Conservation (phyloP, 768 basidiomycete genomes). For the Pleurotus djamor region DNA sequence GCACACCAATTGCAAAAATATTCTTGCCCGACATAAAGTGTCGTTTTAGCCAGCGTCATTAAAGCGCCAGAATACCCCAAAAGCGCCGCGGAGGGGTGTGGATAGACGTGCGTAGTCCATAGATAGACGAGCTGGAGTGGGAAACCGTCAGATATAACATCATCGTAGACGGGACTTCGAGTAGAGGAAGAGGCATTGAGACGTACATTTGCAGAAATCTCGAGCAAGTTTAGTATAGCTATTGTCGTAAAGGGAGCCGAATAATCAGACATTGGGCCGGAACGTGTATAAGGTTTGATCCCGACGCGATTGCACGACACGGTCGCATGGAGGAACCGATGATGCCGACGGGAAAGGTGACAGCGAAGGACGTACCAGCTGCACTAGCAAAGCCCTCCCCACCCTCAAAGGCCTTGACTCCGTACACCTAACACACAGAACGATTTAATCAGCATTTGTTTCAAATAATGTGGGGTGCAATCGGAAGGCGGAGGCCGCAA, state of each 20-base stretch:
- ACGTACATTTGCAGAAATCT: constrained; percentile 61
- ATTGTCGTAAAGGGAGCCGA: constrained; percentile 6
- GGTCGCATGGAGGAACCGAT: background rate
- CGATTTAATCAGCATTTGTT: background rate
- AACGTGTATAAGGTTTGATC: background rate
- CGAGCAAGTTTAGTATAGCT: constrained; percentile 76
- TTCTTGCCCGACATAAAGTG: constrained; percentile 71
- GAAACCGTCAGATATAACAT: constrained; percentile 5
- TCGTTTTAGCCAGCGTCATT: constrained; percentile 78
- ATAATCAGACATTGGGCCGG: background rate
- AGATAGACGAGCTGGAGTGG: constrained; percentile 47
- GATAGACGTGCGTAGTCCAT: constrained; percentile 58
- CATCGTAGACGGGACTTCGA: background rate
- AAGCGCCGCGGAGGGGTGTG: constrained; percentile 51
- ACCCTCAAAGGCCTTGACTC: constrained; percentile 56
- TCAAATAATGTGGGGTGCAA: too few species aligned
- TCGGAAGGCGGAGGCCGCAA: background rate
- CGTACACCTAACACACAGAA: constrained; percentile 73
- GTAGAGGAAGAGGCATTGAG: background rate
- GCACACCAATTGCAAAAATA: constrained; percentile 68
- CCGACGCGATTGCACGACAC: too few species aligned
- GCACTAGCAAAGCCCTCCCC: constrained; percentile 76
- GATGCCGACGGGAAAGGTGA: background rate
- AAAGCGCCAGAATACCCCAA: constrained; percentile 69
- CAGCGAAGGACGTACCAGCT: constrained; percentile 46